phyloP scores from a whole-genome alignment of 78 protist genomes.

The Dictyostelium intermedium region DNA sequence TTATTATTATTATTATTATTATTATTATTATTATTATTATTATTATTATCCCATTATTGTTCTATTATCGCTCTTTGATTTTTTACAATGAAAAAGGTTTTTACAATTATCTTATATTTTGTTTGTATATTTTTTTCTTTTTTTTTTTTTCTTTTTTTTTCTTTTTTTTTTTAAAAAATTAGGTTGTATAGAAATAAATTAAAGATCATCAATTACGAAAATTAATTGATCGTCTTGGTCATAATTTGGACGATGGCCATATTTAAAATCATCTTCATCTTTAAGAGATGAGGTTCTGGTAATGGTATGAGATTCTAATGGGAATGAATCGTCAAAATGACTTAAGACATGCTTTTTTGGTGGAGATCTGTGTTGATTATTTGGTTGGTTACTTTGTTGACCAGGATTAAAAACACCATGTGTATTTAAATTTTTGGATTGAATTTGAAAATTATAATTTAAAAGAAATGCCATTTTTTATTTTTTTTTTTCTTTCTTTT shows the following conservation, averaged over 20 bases:
- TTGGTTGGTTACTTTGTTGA: not conserved
- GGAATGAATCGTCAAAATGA: constrained; percentile 53
- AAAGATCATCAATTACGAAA: not conserved
- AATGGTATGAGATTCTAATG: constrained; percentile 15
- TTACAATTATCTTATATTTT: too few species aligned
- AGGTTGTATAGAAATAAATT: too few species aligned
- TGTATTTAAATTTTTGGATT: constrained; percentile 12
- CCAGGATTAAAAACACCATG: constrained; percentile 7
- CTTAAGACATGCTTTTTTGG: constrained; percentile 27
- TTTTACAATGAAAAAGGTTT: too few species aligned
- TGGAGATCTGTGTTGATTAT: constrained; percentile 28
- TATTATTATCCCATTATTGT: not conserved
- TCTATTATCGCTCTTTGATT: too few species aligned
- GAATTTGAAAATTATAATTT: constrained; percentile 63
- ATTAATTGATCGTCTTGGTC: not conserved
- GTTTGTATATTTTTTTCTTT: too few species aligned
- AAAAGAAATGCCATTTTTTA: constrained; percentile 56
- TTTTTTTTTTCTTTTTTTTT: too few species aligned
- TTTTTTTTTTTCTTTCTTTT: not conserved
- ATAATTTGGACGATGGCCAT: not conserved
- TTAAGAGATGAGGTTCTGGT: not conserved
- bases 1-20: not conserved
- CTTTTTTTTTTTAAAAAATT: too few species aligned
- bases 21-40: too few species aligned
- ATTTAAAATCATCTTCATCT: constrained; percentile 66